Evolutionary conservation across 306 rosid species (phyloP).

Genomic region (Amphicarpaea edgeworthii): DNA sequence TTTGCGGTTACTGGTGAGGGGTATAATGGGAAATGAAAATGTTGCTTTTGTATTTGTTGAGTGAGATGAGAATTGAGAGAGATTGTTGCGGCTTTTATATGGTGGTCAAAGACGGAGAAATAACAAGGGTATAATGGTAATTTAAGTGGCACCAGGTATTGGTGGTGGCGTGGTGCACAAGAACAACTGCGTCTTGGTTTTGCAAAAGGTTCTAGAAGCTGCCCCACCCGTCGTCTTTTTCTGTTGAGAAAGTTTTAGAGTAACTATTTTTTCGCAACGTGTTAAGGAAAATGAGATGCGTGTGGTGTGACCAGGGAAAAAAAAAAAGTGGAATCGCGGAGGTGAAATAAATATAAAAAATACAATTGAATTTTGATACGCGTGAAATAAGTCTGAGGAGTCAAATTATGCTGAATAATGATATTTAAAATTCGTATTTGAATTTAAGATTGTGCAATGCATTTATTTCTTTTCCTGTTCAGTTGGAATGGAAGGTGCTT

Average conservation of each 20-base stretch:
- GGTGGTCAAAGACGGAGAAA: constrained; percentile 8
- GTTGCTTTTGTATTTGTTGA: too few relatives aligned
- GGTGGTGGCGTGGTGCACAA: not conserved
- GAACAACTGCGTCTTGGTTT: too few relatives aligned
- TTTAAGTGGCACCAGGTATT: constrained; percentile 2
- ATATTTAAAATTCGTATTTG: not conserved
- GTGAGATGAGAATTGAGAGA: too few relatives aligned
- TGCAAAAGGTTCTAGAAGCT: constrained; percentile 28
- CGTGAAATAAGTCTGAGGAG: not conserved
- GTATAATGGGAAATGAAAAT: too few relatives aligned
- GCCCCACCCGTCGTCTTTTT: not conserved
- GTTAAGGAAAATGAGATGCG: not conserved
- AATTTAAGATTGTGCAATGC: not conserved
- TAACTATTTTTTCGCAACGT: not conserved
- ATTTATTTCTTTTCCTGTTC: too few relatives aligned
- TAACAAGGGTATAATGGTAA: not conserved
- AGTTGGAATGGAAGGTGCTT: too few relatives aligned
- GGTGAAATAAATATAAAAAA: too few relatives aligned
- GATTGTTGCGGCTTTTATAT: not conserved
- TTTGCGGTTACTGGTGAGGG: too few relatives aligned
- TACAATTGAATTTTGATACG: too few relatives aligned
- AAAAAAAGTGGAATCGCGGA: too few relatives aligned
- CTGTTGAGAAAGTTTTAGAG: too few relatives aligned
- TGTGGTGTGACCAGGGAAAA: too few relatives aligned
- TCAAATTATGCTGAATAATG: not conserved